phyloP scores from a whole-genome alignment of 768 basidiomycete genomes.

The Tricholoma saponaceum region DNA sequence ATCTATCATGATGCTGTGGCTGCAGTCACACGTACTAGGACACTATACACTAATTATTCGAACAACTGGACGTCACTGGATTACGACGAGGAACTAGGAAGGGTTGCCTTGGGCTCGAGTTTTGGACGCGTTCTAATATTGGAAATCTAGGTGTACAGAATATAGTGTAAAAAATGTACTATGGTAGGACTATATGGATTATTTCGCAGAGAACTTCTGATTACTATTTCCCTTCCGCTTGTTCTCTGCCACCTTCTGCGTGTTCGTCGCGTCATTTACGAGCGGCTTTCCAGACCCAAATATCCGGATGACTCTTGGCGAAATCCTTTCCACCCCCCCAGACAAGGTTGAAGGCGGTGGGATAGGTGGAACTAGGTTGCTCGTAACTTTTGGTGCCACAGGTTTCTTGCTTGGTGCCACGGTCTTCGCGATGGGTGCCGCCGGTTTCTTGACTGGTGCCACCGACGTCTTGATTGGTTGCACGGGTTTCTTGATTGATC shows the following conservation, averaged over 20 bases:
- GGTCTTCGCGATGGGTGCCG: too few relatives aligned
- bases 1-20: not conserved
- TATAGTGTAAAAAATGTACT: not conserved
- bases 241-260: not conserved
- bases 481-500: too few relatives aligned
- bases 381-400: not conserved
- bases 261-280: too few relatives aligned
- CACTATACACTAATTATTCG: slow-evolving; percentile 25
- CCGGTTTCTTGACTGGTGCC: too few relatives aligned
- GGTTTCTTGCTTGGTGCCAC: not conserved
- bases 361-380: not conserved
- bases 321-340: not conserved
- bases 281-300: not conserved
- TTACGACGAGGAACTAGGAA: slow-evolving; percentile 55
- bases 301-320: not conserved
- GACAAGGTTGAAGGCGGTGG: not conserved
- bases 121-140: slow-evolving; percentile 43
- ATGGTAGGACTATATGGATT: not conserved
- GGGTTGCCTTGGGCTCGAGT: slow-evolving; percentile 48
- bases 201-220: not conserved
- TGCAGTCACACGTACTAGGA: slow-evolving; percentile 15
- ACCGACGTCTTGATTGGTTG: too few relatives aligned
- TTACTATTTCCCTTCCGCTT: not conserved
- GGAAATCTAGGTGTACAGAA: slow-evolving; percentile 19
- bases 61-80: slow-evolving; percentile 56